A percentile compares a stretch with the other conserved stretches of the same genome.
Evolutionary conservation across 805 yeast genomes (phyloP).

Genomic region (Lipomyces starkeyi): DNA sequence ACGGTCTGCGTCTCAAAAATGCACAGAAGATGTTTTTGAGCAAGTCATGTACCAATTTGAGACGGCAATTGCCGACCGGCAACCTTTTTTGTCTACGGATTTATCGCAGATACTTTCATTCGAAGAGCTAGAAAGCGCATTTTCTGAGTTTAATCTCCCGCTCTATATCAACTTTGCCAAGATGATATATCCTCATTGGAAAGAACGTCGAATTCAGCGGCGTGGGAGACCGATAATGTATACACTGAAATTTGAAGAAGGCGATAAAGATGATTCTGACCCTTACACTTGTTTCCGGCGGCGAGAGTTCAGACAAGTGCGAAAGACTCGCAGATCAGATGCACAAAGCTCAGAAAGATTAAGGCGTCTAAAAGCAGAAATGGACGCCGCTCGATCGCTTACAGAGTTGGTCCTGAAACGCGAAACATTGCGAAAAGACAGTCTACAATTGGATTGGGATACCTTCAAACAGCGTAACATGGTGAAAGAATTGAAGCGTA

Average conservation of each 20-base stretch:
- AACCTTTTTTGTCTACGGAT: slow-evolving; percentile 87
- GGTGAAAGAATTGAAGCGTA: slow-evolving; percentile 75
- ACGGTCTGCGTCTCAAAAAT: slow-evolving; percentile 42
- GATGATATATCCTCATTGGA: slow-evolving; percentile 81
- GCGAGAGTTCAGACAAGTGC: slow-evolving; percentile 91
- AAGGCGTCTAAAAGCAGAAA: slow-evolving; percentile 71
- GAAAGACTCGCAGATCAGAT: slow-evolving; percentile 95
- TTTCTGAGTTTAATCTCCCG: slow-evolving; percentile 22
- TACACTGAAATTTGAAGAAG: slow-evolving; percentile 80
- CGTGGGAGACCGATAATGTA: slow-evolving; percentile 78
- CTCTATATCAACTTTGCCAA: slow-evolving; percentile 58
- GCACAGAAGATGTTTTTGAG: slow-evolving; percentile 89
- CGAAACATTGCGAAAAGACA: slow-evolving; percentile 67
- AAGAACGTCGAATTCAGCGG: slow-evolving; percentile 67
- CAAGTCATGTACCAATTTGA: slow-evolving; percentile 75
- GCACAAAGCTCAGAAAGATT: slow-evolving; percentile 85
- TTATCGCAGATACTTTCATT: slow-evolving; percentile 75
- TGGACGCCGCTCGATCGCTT: slow-evolving; percentile 75
- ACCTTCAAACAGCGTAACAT: slow-evolving; percentile 75
- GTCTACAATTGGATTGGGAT: slow-evolving; percentile 64
- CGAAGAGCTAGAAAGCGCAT: slow-evolving; percentile 61
- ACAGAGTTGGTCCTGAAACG: slow-evolving; percentile 74
- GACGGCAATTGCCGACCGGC: slow-evolving; percentile 72
- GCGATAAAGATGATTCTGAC: slow-evolving; percentile 89
- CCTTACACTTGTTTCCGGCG: slow-evolving; percentile 96